Percentiles rank a stretch among this genome's conserved stretches.
Evolutionary conservation across 2,329 filamentous ascomycete species (phyloP).

Genomic region (Alternaria infectoria): DNA sequence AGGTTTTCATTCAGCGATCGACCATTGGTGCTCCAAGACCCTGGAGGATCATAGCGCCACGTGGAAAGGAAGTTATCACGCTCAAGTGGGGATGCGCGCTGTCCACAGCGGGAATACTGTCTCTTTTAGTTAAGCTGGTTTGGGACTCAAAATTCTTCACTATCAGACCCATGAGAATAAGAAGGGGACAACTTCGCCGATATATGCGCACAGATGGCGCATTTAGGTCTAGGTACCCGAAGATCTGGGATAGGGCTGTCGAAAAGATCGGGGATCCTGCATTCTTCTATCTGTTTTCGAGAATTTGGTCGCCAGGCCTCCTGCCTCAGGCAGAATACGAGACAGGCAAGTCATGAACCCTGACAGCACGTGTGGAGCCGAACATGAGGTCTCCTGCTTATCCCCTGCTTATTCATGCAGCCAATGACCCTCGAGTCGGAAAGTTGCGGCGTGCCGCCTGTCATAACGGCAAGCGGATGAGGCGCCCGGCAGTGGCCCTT

Average conservation of each 20-base stretch:
- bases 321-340: background rate
- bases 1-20: background rate
- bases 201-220: background rate
- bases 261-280: background rate
- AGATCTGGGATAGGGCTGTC: background rate
- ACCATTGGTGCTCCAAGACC: background rate
- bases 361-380: slow-evolving; percentile 3
- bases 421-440: background rate
- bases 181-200: background rate
- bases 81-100: background rate
- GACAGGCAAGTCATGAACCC: background rate
- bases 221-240: background rate
- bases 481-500: background rate
- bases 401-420: background rate
- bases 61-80: slow-evolving; percentile 6
- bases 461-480: background rate
- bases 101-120: background rate
- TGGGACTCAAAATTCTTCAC: background rate
- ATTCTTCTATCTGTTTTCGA: background rate
- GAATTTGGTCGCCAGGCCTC: background rate
- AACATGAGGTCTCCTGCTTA: background rate
- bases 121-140: background rate
- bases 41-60: background rate
- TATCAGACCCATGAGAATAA: background rate
- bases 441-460: background rate